phyloP scores from a whole-genome alignment of 768 basidiomycete species.

The Neoboletus subvelutipes region DNA sequence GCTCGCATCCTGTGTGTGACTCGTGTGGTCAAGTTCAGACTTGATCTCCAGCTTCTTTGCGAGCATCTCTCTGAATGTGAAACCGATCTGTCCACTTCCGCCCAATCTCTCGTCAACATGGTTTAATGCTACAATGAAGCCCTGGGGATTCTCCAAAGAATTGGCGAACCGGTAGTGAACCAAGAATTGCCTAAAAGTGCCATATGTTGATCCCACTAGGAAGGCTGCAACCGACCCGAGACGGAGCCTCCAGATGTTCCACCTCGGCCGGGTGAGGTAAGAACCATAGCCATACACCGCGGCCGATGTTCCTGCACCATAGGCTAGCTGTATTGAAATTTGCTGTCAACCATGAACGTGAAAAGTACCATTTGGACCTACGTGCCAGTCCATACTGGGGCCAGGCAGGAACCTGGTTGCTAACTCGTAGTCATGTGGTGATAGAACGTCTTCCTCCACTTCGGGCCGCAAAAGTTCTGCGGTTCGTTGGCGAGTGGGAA shows the following conservation, averaged over 20 bases:
- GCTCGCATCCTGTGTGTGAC: conserved; percentile 4
- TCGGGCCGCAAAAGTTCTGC: conserved; percentile 33
- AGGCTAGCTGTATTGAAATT: conserved; percentile 16
- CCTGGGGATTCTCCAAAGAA: conserved; percentile 30
- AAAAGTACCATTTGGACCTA: conserved; percentile 13
- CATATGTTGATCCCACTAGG: conserved; percentile 33
- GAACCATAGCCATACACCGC: conserved; percentile 28
- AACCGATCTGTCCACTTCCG: conserved; percentile 30
- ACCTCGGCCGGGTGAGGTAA: conserved; percentile 28
- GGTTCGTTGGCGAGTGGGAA: conserved; percentile 39
- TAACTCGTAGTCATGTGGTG: conserved; percentile 53
- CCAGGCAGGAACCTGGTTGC: conserved; percentile 55
- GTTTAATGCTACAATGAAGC: conserved; percentile 31
- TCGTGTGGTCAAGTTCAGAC: background rate
- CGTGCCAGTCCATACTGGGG: conserved; percentile 43
- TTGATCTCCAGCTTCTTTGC: conserved; percentile 14
- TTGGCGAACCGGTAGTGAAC: conserved; percentile 32
- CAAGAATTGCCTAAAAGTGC: conserved; percentile 30
- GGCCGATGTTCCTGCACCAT: conserved; percentile 25
- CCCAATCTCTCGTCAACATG: conserved; percentile 34
- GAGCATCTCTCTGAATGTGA: conserved; percentile 26
- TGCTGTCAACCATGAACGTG: conserved; percentile 3
- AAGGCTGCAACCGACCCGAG: conserved; percentile 26
- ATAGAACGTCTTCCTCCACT: conserved; percentile 27
- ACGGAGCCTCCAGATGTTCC: conserved; percentile 27